Percentiles rank a stretch among this genome's conserved stretches.
phyloP scores from a whole-genome alignment of 352 stramenopile species.

The Poterioochromonas sp. region DNA sequence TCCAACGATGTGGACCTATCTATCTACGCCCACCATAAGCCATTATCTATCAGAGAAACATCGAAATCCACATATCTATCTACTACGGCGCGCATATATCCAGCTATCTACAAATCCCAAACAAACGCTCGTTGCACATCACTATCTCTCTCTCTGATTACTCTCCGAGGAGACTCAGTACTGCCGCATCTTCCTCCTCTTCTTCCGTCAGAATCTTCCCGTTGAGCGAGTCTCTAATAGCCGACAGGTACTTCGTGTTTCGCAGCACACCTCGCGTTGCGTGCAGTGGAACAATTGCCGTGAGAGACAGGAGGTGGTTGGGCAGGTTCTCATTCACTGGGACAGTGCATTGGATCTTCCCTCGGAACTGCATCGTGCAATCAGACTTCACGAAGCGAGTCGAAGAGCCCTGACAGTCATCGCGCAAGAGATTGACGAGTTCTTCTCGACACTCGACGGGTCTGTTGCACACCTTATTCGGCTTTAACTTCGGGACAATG shows the following conservation, averaged over 20 bases:
- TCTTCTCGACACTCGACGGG: too few relatives aligned
- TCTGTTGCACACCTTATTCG: background rate
- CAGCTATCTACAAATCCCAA: too few relatives aligned
- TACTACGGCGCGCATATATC: too few relatives aligned
- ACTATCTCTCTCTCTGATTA: too few relatives aligned
- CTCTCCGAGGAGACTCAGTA: background rate
- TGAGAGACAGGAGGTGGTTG: background rate
- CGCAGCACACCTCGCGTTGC: background rate
- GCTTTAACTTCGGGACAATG: background rate
- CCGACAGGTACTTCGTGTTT: background rate
- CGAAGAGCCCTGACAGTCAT: background rate
- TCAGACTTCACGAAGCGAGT: background rate
- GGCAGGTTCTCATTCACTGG: background rate
- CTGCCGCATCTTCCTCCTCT: background rate
- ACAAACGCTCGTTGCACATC: too few relatives aligned
- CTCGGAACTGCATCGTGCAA: background rate
- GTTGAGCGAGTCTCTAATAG: background rate
- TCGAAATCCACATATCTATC: too few relatives aligned
- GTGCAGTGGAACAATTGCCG: background rate
- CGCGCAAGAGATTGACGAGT: background rate
- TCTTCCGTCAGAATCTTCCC: background rate
- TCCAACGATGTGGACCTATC: too few relatives aligned
- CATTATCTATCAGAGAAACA: too few relatives aligned
- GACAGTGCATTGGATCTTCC: background rate
- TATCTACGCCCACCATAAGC: too few relatives aligned